Evolutionary conservation across 805 yeast genomes (phyloP).

Genomic region (Cyberlindnera xylosilytica): DNA sequence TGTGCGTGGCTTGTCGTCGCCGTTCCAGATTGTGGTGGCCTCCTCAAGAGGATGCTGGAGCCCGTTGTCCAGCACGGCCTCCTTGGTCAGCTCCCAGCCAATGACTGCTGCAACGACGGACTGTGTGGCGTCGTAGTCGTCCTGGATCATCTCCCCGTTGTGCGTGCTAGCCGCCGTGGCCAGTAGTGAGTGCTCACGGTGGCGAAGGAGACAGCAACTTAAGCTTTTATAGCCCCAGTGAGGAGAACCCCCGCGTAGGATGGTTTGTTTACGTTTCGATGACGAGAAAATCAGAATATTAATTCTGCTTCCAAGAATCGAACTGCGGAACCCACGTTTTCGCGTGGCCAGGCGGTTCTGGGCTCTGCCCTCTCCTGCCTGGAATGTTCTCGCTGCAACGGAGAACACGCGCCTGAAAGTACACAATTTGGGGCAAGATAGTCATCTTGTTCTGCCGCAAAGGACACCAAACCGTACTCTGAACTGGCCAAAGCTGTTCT

Average conservation of each 20-base stretch:
- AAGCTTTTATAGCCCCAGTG: background rate
- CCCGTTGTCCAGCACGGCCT: slow-evolving; percentile 3
- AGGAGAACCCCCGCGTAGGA: background rate
- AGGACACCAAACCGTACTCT: too few relatives aligned
- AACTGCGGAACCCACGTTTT: too few relatives aligned
- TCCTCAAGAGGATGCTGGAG: slow-evolving; percentile 11
- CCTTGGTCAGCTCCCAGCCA: slow-evolving; percentile 13
- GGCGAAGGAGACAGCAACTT: background rate
- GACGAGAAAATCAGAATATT: too few relatives aligned
- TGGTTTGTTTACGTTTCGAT: slow-evolving; percentile 11
- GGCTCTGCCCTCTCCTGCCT: too few relatives aligned
- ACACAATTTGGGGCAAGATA: too few relatives aligned
- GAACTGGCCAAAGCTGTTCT: too few relatives aligned
- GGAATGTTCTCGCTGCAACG: too few relatives aligned
- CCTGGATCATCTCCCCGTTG: background rate
- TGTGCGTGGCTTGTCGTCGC: background rate
- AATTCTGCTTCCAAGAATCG: too few relatives aligned
- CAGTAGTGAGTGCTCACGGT: background rate
- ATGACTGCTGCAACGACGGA: slow-evolving; percentile 12
- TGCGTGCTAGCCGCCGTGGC: background rate
- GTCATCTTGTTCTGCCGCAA: too few relatives aligned
- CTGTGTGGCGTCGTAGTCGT: slow-evolving; percentile 1
- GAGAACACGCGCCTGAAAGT: too few relatives aligned
- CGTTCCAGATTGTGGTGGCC: slow-evolving; percentile 8
- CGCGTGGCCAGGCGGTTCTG: too few relatives aligned